Evolutionary conservation across 148 eudicot genomes (phyloP).

Genomic region (Silene conica): DNA sequence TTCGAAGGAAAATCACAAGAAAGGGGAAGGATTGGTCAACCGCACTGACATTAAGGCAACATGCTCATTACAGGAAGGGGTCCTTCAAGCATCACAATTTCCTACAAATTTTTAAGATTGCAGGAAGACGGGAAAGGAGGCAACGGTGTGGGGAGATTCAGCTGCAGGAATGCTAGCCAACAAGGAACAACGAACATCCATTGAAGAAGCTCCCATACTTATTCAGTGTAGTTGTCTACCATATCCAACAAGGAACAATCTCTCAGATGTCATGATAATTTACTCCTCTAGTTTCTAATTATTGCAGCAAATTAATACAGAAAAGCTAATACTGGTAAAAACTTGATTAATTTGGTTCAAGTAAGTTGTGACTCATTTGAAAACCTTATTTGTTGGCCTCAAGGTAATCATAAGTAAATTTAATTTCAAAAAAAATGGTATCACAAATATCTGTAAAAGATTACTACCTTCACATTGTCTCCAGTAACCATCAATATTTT

Average conservation of each 20-base stretch:
- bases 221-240: neutral
- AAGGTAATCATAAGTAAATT: neutral
- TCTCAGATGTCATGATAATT: neutral
- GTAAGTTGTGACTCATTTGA: neutral
- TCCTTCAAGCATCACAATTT: neutral
- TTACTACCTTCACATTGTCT: constrained; percentile 59
- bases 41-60: too few species aligned
- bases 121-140: neutral
- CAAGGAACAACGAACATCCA: neutral
- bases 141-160: neutral
- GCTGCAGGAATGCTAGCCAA: too few species aligned
- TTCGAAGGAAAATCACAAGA: neutral
- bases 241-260: neutral
- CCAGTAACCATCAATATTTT: constrained; percentile 83
- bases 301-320: neutral
- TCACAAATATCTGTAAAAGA: neutral
- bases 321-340: neutral
- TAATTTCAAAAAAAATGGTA: neutral
- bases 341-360: neutral
- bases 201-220: neutral
- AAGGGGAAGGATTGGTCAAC: neutral
- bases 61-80: too few species aligned
- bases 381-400: neutral
- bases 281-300: neutral
- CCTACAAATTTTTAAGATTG: neutral